These are phyloP conservation scores for Erigeron philadelphicus DNA, from an alignment of 140 eudicot species.

Conservation along the genomic window DNA sequence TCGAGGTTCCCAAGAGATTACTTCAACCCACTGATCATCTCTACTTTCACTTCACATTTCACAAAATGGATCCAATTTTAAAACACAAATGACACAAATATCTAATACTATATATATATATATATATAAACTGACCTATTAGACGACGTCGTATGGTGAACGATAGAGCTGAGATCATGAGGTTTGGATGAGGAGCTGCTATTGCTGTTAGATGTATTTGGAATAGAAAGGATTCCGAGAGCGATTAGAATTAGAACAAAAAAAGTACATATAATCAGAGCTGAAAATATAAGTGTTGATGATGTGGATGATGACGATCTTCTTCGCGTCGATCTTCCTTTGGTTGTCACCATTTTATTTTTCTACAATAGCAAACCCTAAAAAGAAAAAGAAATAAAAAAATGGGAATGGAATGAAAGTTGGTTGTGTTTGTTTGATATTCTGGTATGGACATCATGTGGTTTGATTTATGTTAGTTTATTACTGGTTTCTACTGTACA, in stretches of 20 bases:
- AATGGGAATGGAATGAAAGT: no score
- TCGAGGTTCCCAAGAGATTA: conserved; percentile 94
- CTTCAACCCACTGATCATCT: conserved; percentile 88
- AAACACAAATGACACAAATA: conserved; percentile 14
- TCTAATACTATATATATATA: not conserved
- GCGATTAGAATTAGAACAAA: conserved; percentile 57
- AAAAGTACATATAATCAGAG: conserved; percentile 36
- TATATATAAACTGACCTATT: conserved; percentile 30
- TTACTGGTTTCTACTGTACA: no score
- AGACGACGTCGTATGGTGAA: conserved; percentile 29
- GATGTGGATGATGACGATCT: conserved; percentile 45
- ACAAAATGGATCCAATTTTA: conserved; percentile 17
- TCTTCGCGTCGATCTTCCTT: conserved; percentile 39
- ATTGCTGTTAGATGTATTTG: conserved; percentile 28
- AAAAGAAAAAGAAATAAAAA: not conserved
- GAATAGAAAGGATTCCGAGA: conserved; percentile 64
- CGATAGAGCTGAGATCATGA: conserved; percentile 63
- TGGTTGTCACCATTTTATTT: conserved; percentile 37
- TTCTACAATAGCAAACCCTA: conserved; percentile 18
- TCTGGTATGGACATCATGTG: no score
- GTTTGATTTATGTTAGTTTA: no score
- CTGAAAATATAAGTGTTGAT: conserved; percentile 32
- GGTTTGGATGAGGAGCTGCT: conserved; percentile 33
- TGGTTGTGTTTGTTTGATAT: no score
- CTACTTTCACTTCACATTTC: conserved; percentile 33